Conservation (phyloP, 352 stramenopile genomes). For the Phytopythium boreale region DNA sequence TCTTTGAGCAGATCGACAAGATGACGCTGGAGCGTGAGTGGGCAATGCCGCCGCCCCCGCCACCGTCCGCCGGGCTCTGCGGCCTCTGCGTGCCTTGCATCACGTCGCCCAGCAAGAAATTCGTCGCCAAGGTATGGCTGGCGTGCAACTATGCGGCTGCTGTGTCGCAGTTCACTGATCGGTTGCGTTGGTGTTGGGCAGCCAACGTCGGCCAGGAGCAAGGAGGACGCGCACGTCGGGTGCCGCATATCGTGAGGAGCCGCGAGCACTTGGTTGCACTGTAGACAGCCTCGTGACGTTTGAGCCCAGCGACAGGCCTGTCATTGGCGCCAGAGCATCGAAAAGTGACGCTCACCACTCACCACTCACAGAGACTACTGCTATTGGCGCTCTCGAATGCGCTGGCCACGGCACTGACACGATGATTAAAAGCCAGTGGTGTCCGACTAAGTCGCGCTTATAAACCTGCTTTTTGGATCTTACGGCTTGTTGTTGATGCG, state of each 20-base stretch:
- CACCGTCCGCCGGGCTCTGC: slow-evolving; percentile 31
- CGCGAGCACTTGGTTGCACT: not conserved
- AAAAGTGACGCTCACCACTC: no score
- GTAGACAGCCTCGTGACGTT: not conserved
- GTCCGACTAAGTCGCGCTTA: no score
- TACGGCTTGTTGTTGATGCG: no score
- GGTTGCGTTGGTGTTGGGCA: not conserved
- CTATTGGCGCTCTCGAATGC: not conserved
- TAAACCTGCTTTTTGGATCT: no score
- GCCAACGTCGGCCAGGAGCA: not conserved
- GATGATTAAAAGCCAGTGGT: no score
- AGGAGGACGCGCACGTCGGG: slow-evolving; percentile 1
- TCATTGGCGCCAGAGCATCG: no score
- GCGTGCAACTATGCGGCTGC: not conserved
- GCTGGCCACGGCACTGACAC: no score
- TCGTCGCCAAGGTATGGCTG: slow-evolving; percentile 7
- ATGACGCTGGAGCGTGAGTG: slow-evolving; percentile 54
- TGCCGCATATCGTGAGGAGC: not conserved
- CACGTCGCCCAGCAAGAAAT: slow-evolving; percentile 24
- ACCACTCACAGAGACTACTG: no score
- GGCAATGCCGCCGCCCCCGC: slow-evolving; percentile 24
- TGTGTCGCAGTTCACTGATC: not conserved
- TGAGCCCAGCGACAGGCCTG: not conserved
- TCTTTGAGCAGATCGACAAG: slow-evolving; percentile 73
- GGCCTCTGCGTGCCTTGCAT: slow-evolving; percentile 19